Percentiles rank a stretch among this genome's conserved stretches.
Evolutionary conservation across 2,329 filamentous ascomycete species (phyloP).

Genomic region (Epichloe sp.): DNA sequence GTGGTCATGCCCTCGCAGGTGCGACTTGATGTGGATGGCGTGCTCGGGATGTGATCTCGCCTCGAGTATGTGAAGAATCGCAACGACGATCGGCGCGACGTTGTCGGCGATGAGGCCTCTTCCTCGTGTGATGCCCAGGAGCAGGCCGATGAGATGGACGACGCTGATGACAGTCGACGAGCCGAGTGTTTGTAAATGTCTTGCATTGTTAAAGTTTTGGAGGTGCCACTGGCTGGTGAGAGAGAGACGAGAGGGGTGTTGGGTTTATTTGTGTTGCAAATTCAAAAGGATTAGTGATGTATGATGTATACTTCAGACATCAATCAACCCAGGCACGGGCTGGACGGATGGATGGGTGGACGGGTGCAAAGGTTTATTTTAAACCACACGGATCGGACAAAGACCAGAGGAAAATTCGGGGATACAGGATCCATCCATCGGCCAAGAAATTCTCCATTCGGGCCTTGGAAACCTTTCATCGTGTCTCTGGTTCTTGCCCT

Average conservation of each 20-base stretch:
- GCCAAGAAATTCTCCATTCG: conserved; percentile 2
- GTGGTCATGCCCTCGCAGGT: conserved; percentile 19
- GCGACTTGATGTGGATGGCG: conserved; percentile 13
- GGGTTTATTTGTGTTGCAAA: neutral
- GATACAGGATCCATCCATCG: neutral
- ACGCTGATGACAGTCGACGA: conserved; percentile 1
- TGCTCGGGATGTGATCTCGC: conserved; percentile 6
- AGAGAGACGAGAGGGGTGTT: neutral
- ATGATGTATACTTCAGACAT: neutral
- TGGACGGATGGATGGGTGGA: neutral
- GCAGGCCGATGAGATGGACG: conserved; percentile 1
- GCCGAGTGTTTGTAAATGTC: neutral
- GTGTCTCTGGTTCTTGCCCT: neutral
- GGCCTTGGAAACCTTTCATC: neutral
- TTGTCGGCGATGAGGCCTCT: conserved; percentile 5
- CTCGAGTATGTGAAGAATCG: conserved; percentile 2
- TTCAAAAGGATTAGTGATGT: neutral
- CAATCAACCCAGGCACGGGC: neutral
- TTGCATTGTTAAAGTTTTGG: neutral
- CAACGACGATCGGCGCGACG: conserved; percentile 13
- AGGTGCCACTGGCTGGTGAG: no score
- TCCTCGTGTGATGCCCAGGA: conserved; percentile 1
- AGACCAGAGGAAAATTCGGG: neutral
- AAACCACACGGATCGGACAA: neutral
- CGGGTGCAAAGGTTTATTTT: neutral